These are phyloP conservation scores for Suhomyces wounanorum DNA, from an alignment of 1,139 yeast genomes.

Conservation along the genomic window DNA sequence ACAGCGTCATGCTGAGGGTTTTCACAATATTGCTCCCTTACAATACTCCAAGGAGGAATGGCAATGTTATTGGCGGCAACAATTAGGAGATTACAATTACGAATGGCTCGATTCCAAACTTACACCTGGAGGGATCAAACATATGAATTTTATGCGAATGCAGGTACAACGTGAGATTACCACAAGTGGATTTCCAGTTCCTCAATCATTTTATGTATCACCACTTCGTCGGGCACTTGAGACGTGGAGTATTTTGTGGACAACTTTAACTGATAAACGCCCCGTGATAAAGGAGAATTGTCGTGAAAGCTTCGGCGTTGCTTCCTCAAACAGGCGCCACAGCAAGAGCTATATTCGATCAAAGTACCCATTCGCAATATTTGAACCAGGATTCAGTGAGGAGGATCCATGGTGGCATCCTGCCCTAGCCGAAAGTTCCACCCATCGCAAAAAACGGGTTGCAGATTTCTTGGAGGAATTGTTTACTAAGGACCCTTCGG, in stretches of 20 bases:
- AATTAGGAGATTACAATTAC: slow-evolving; percentile 30
- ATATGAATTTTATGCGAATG: too few species aligned
- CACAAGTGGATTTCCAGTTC: too few species aligned
- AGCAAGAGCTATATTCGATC: slow-evolving; percentile 25
- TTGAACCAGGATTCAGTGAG: slow-evolving; percentile 33
- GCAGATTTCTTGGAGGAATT: slow-evolving; percentile 32
- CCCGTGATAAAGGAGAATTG: slow-evolving; percentile 36
- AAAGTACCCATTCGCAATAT: slow-evolving; percentile 27
- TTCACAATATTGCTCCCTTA: slow-evolving; percentile 36
- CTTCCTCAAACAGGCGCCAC: slow-evolving; percentile 39
- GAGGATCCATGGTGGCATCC: slow-evolving; percentile 32
- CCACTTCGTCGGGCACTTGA: slow-evolving; percentile 39
- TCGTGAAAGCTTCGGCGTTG: slow-evolving; percentile 42
- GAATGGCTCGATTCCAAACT: slow-evolving; percentile 43
- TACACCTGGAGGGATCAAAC: slow-evolving; percentile 30
- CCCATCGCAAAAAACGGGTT: slow-evolving; percentile 33
- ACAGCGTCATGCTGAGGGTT: slow-evolving; percentile 47
- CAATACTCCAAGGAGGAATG: slow-evolving; percentile 25
- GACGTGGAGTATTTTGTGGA: too few species aligned
- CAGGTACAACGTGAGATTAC: too few species aligned
- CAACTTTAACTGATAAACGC: too few species aligned
- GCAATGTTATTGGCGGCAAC: slow-evolving; percentile 36
- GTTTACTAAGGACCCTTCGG: slow-evolving; percentile 28
- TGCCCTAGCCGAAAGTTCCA: slow-evolving; percentile 27
- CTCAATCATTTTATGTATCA: slow-evolving; percentile 34